phyloP scores from a whole-genome alignment of 1,284 basidiomycete species.

The Cryptococcus maquisensis region DNA sequence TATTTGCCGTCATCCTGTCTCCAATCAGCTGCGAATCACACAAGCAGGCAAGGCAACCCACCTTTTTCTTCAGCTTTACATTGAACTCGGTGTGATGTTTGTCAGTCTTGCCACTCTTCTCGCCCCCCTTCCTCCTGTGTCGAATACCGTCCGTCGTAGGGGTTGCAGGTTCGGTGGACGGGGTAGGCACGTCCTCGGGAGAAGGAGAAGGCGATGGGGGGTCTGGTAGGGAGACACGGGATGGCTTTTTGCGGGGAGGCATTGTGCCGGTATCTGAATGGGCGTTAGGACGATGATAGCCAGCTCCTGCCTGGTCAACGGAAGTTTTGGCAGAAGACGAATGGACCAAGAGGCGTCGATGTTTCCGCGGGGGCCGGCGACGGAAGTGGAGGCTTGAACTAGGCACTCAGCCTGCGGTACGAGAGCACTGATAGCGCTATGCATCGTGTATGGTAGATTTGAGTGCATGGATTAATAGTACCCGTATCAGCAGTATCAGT shows the following conservation, averaged over 20 bases:
- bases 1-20: slow-evolving; percentile 29
- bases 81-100: slow-evolving; percentile 26
- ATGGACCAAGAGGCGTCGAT: too few species aligned
- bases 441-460: too few species aligned
- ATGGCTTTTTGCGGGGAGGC: background rate
- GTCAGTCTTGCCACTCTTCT: slow-evolving; percentile 15
- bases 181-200: background rate
- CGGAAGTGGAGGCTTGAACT: too few species aligned
- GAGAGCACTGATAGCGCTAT: too few species aligned
- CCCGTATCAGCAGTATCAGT: too few species aligned
- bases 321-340: too few species aligned
- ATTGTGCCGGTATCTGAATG: background rate
- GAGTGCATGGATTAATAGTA: too few species aligned
- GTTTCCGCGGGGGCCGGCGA: too few species aligned
- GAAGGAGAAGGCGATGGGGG: background rate
- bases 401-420: too few species aligned
- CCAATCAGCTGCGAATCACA: slow-evolving; percentile 1
- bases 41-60: slow-evolving; percentile 11
- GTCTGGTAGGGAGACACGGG: background rate
- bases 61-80: slow-evolving; percentile 36
- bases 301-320: too few species aligned
- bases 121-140: slow-evolving; percentile 6
- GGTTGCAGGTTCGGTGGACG: background rate
- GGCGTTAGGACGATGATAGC: too few species aligned
- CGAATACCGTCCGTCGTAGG: background rate